Conservation (phyloP, 169 alveolate species). For the Plasmodium relictum region DNA sequence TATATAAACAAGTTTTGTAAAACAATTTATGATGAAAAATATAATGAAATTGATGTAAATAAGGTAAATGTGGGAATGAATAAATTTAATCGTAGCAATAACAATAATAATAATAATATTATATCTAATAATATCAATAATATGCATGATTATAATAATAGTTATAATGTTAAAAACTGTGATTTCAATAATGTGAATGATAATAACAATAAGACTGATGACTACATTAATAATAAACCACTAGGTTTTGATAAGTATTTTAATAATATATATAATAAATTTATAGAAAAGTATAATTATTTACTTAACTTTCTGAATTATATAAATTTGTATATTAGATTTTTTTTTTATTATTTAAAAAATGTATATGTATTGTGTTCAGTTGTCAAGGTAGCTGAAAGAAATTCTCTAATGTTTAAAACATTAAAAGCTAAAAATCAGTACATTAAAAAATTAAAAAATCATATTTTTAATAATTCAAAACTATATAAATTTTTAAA, state of each 20-base stretch:
- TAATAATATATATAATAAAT: neutral
- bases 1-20: neutral
- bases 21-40: neutral
- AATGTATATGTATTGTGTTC: slow-evolving; percentile 25
- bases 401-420: slow-evolving; percentile 34
- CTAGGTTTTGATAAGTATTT: neutral
- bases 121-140: too few relatives aligned
- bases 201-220: neutral
- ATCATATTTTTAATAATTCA: slow-evolving; percentile 55
- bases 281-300: slow-evolving; percentile 1
- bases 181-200: neutral
- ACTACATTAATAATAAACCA: too few relatives aligned
- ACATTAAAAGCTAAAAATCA: slow-evolving; percentile 40
- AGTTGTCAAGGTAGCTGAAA: slow-evolving; percentile 47
- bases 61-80: neutral
- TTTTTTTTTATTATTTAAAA: slow-evolving; percentile 43
- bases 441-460: slow-evolving; percentile 45
- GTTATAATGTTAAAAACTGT: neutral
- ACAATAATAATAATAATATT: too few relatives aligned
- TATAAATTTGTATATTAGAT: neutral
- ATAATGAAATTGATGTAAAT: neutral
- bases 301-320: neutral
- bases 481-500: slow-evolving; percentile 40
- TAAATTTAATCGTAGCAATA: neutral
- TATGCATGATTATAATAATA: neutral